Percentiles rank a stretch among this genome's conserved stretches.
These are phyloP conservation scores for Suillus fuscotomentosus DNA, from an alignment of 768 basidiomycete species.

Conservation along the genomic window DNA sequence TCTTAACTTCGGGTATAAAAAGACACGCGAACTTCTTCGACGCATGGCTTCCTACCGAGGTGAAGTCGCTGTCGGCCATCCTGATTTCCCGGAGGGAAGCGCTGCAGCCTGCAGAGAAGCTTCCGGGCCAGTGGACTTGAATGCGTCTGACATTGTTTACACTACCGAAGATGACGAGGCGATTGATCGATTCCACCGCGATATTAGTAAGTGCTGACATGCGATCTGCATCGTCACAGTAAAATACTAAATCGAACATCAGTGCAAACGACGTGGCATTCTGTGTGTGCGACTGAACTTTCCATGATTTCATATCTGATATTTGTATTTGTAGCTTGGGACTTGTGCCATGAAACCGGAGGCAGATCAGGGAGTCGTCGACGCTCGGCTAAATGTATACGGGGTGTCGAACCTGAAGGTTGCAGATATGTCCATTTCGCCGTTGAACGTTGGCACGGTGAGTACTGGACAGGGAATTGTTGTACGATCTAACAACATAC, in stretches of 20 bases:
- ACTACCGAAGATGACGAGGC: constrained; percentile 34
- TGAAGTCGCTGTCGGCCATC: constrained; percentile 27
- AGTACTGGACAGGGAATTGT: neutral
- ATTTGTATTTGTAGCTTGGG: constrained; percentile 41
- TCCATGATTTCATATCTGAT: neutral
- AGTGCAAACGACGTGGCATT: constrained; percentile 34
- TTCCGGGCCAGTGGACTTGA: constrained; percentile 20
- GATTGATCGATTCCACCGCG: constrained; percentile 26
- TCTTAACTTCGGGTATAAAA: constrained; percentile 28
- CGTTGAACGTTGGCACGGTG: constrained; percentile 37
- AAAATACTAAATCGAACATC: neutral
- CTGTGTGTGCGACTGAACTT: constrained; percentile 16
- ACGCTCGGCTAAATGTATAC: constrained; percentile 61
- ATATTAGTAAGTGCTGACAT: constrained; percentile 12
- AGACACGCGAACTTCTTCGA: constrained; percentile 25
- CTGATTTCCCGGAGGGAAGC: constrained; percentile 25
- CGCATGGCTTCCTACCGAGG: constrained; percentile 44
- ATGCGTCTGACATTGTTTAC: constrained; percentile 30
- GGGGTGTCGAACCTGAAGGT: constrained; percentile 58
- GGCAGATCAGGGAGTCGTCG: constrained; percentile 58
- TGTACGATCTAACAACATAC: neutral
- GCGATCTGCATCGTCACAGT: neutral
- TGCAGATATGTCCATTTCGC: constrained; percentile 47
- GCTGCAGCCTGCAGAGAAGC: constrained; percentile 23
- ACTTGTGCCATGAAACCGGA: constrained; percentile 69